These are phyloP conservation scores for Metschnikowia vanudenii DNA, from an alignment of 805 yeast genomes.

Conservation along the genomic window DNA sequence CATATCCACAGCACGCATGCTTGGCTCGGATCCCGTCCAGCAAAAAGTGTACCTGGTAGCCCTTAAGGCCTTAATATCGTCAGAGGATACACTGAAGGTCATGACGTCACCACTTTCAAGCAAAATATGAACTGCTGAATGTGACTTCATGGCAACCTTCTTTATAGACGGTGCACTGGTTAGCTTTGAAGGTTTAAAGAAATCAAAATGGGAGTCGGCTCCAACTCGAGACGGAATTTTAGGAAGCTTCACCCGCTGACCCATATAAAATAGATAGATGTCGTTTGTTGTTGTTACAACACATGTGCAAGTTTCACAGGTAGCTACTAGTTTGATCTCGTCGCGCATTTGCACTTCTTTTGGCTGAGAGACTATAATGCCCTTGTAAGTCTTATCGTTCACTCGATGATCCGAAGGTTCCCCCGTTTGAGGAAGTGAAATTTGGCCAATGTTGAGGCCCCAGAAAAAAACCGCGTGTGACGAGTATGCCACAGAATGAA, in stretches of 20 bases:
- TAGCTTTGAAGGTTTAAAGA: slow-evolving; percentile 51
- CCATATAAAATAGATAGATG: slow-evolving; percentile 59
- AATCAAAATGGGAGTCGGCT: slow-evolving; percentile 47
- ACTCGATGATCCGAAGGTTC: slow-evolving; percentile 24
- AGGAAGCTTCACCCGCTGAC: slow-evolving; percentile 52
- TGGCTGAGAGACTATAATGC: slow-evolving; percentile 40
- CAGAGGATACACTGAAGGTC: slow-evolving; percentile 29
- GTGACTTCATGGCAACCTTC: slow-evolving; percentile 37
- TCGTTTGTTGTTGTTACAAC: slow-evolving; percentile 58
- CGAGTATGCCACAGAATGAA: slow-evolving; percentile 65
- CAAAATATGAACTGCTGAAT: slow-evolving; percentile 46
- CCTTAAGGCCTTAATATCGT: slow-evolving; percentile 31
- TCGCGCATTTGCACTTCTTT: slow-evolving; percentile 43
- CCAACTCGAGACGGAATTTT: slow-evolving; percentile 36
- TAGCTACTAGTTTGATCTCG: slow-evolving; percentile 55
- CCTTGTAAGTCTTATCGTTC: slow-evolving; percentile 32
- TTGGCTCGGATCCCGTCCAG: slow-evolving; percentile 65
- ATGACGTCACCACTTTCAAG: slow-evolving; percentile 62
- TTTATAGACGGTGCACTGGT: slow-evolving; percentile 40
- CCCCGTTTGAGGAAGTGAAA: slow-evolving; percentile 30
- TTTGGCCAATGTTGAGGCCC: slow-evolving; percentile 83
- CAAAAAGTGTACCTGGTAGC: slow-evolving; percentile 44
- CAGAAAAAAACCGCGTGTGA: slow-evolving; percentile 53
- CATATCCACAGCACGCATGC: slow-evolving; percentile 61
- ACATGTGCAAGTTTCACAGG: slow-evolving; percentile 69